Evolutionary conservation across 139 green algal species (phyloP), one percentile per base, ranked within the genome.

Genomic region (Gonium pectorale): DNA sequence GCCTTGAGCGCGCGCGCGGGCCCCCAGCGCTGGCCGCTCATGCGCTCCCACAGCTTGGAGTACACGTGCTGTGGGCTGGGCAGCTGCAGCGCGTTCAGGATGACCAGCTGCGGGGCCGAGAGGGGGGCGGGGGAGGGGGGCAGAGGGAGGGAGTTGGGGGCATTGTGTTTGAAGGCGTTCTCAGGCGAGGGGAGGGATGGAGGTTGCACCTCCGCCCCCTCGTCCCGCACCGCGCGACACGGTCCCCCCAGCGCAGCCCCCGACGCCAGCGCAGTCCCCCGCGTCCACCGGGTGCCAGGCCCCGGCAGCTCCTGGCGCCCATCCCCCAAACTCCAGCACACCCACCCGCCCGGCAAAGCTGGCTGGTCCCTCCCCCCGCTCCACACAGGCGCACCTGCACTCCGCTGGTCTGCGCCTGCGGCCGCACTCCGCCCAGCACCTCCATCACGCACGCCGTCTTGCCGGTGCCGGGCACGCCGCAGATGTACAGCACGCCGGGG

Each of bases 391-490:
- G 15, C 51, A 68, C 64, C 83, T 97, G 94, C 72, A 97, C 96
- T 9, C 82, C 83, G 5, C 75, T 74, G 33, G 13, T 67, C 35
- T 60, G 54, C 27, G 86, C 90, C 24, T 59, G 29, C 19, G 26
- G 17, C 35, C 81, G 73, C 62, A 93, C 52, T 5, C 72, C 68
- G 3, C 70, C 69, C 80, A 96, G 88, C 46, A 94, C 92, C 89
- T 96, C 92, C 80, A 89, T 93, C 49, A 98, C 93, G 0, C 94
- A 97, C 22, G 97, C 97, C 4, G 97, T 99, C 92, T 99, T 99
- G 85, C 97, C 97, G 0, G 97, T 99, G 51, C 97, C 97, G 0
- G 97, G 97, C 70, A 99, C 97, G 26, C 97, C 97, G 49, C 90
- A 96, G 60, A 99, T 94, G 89, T 99, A 99, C 79, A 99, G 83